Conservation (phyloP, 2,329 filamentous ascomycete genomes). For the Penicillium concentricum region DNA sequence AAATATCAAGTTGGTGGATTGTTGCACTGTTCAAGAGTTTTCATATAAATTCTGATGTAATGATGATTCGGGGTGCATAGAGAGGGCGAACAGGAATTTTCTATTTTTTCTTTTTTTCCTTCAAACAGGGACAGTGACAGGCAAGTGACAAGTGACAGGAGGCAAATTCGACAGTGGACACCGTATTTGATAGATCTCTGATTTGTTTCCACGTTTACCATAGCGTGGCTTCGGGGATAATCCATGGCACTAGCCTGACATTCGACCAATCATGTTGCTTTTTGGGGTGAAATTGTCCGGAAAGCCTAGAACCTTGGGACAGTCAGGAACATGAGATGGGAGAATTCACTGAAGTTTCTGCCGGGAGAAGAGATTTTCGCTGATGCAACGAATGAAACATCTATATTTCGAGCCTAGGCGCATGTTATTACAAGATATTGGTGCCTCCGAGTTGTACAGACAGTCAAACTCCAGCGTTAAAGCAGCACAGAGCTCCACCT, state of each 20-base stretch:
- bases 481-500: slow-evolving; percentile 14
- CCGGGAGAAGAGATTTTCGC: background rate
- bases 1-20: background rate
- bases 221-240: slow-evolving; percentile 5
- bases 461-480: background rate
- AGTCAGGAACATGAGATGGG: background rate
- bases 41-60: slow-evolving; percentile 21
- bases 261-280: slow-evolving; percentile 9
- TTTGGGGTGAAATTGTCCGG: background rate
- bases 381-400: background rate
- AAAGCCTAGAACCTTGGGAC: background rate
- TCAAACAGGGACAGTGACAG: slow-evolving; percentile 7
- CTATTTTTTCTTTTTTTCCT: background rate
- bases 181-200: background rate
- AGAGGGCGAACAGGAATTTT: slow-evolving; percentile 1
- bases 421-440: background rate
- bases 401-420: background rate
- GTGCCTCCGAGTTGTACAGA: background rate
- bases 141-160: slow-evolving; percentile 11
- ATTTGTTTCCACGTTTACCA: slow-evolving; percentile 16
- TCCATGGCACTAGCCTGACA: slow-evolving; percentile 12
- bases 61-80: slow-evolving; percentile 14
- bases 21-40: slow-evolving; percentile 11
- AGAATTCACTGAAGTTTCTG: background rate
- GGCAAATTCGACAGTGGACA: slow-evolving; percentile 15